Evolutionary conservation across 1,284 basidiomycete genomes (phyloP).

Genomic region (Entoloma clypeatum): DNA sequence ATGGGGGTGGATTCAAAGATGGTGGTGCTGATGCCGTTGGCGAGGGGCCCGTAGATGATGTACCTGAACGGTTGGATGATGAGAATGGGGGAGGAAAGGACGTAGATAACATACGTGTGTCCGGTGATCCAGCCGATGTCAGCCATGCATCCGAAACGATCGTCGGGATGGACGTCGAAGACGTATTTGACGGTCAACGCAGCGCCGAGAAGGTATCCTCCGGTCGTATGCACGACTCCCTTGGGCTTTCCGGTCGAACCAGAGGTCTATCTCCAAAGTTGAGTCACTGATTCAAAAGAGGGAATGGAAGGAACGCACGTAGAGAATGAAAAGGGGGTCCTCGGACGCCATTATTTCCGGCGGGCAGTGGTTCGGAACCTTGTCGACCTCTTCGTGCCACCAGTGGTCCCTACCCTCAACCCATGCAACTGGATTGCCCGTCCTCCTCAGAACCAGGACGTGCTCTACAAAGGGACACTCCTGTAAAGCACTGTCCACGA

Average conservation of each 20-base stretch:
- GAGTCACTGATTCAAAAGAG: conserved; percentile 6
- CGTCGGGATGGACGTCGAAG: conserved; percentile 92
- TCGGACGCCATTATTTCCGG: conserved; percentile 86
- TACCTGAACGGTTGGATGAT: conserved; percentile 55
- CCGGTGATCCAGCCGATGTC: conserved; percentile 99
- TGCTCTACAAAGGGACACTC: conserved; percentile 89
- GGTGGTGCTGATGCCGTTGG: conserved; percentile 87
- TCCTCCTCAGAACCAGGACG: conserved; percentile 87
- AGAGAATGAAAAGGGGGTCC: conserved; percentile 97
- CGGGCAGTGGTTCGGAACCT: conserved; percentile 88
- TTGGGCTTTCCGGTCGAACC: conserved; percentile 97
- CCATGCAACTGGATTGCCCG: conserved; percentile 84
- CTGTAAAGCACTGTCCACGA: conserved; percentile 91
- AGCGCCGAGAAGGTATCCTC: conserved; percentile 89
- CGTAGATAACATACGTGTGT: conserved; percentile 63
- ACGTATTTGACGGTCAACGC: conserved; percentile 90
- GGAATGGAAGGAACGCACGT: conserved; percentile 54
- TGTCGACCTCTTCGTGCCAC: conserved; percentile 92
- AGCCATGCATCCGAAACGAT: conserved; percentile 97
- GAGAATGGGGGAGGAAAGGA: conserved; percentile 7
- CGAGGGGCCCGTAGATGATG: conserved; percentile 95
- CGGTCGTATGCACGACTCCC: conserved; percentile 94
- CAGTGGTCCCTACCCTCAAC: conserved; percentile 86
- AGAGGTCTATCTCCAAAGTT: conserved; percentile 59
- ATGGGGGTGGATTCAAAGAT: conserved; percentile 98